Percentiles rank a stretch among this genome's conserved stretches.
Evolutionary conservation across 768 basidiomycete genomes (phyloP).

Genomic region (Cystobasidium onofrii): DNA sequence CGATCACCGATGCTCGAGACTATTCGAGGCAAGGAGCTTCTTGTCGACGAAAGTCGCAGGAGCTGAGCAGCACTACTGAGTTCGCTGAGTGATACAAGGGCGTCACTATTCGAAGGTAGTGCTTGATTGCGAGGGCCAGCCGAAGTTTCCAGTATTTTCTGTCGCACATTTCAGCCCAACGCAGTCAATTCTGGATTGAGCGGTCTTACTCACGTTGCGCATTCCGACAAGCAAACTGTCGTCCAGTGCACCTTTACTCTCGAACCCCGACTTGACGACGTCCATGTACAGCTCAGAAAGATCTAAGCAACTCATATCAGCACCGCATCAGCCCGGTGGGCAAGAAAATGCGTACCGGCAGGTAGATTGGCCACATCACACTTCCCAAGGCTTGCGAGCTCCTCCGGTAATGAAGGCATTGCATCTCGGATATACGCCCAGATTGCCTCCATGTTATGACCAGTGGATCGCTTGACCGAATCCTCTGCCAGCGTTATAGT

Average conservation of each 20-base stretch:
- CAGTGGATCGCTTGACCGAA: conserved; percentile 57
- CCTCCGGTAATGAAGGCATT: conserved; percentile 33
- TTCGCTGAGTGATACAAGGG: neutral
- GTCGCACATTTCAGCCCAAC: neutral
- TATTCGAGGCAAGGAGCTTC: neutral
- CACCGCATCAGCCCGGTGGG: too few species aligned
- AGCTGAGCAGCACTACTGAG: neutral
- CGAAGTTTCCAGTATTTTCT: neutral
- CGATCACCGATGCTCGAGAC: neutral
- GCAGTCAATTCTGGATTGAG: neutral
- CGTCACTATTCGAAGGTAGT: neutral
- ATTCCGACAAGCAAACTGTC: neutral
- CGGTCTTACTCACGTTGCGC: neutral
- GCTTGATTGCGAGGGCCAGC: neutral
- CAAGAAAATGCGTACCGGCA: neutral
- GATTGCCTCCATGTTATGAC: conserved; percentile 62
- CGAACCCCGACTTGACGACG: neutral
- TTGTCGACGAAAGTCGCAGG: neutral
- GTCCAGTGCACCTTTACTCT: neutral
- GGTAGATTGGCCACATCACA: neutral
- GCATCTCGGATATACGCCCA: conserved; percentile 53
- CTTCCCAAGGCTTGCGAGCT: neutral
- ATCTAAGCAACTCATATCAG: neutral
- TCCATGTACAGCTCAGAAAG: neutral
- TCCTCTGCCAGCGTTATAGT: neutral